Conservation (phyloP, 2,329 filamentous ascomycete species). For the Neoascochyta sp. region DNA sequence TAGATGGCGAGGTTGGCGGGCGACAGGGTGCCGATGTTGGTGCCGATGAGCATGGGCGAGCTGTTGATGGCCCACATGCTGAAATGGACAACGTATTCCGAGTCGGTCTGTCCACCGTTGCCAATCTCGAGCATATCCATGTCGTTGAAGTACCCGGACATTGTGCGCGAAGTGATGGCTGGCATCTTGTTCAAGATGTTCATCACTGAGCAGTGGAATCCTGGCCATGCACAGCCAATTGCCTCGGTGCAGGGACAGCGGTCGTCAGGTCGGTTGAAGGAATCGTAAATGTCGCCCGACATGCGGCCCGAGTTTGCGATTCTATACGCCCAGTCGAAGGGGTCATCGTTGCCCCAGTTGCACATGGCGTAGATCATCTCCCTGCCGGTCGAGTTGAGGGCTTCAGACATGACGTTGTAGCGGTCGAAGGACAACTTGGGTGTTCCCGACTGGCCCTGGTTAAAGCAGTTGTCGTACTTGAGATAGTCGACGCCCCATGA, state of each 20-base stretch:
- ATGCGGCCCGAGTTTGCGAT: constrained; percentile 49
- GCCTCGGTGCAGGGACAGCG: constrained; percentile 44
- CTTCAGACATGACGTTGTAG: constrained; percentile 49
- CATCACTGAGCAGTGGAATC: constrained; percentile 49
- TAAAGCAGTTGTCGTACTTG: constrained; percentile 57
- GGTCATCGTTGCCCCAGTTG: constrained; percentile 53
- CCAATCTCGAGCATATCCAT: constrained; percentile 50
- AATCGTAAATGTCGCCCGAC: constrained; percentile 48
- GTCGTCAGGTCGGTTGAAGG: constrained; percentile 43
- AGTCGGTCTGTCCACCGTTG: constrained; percentile 41
- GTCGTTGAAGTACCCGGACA: constrained; percentile 48
- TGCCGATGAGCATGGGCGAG: constrained; percentile 49
- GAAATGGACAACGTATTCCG: constrained; percentile 46
- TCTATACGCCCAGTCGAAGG: constrained; percentile 45
- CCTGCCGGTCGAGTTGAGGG: constrained; percentile 46
- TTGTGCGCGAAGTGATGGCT: constrained; percentile 40
- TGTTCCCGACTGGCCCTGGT: constrained; percentile 50
- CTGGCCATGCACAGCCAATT: constrained; percentile 44
- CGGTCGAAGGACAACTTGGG: constrained; percentile 46
- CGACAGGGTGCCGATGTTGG: constrained; percentile 41
- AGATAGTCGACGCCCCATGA: constrained; percentile 48
- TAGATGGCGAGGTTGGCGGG: constrained; percentile 45
- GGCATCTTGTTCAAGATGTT: constrained; percentile 51
- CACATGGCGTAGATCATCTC: constrained; percentile 48
- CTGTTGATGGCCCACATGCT: constrained; percentile 50